These are phyloP conservation scores for Cladophialophora immunda DNA, from an alignment of 2,329 filamentous ascomycete genomes.

Conservation along the genomic window DNA sequence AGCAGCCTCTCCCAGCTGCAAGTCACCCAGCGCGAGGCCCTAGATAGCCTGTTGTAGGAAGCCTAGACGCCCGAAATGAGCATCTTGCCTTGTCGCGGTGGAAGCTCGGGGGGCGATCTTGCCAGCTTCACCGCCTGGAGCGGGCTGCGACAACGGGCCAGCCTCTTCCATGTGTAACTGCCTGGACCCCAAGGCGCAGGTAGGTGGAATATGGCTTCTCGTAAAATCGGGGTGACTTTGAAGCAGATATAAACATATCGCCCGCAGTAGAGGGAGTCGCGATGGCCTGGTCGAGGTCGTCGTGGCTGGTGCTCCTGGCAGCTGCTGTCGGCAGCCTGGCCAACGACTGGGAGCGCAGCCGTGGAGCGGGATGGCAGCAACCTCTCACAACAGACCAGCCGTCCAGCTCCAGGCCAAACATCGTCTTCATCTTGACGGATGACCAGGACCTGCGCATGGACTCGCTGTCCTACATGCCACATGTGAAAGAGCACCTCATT, in stretches of 20 bases:
- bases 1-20: conserved; percentile 1
- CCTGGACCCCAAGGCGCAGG: not conserved
- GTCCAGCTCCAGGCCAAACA: conserved; percentile 57
- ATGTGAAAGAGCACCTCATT: conserved; percentile 64
- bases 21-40: not conserved
- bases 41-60: not conserved
- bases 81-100: not conserved
- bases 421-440: conserved; percentile 73
- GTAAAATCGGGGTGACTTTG: not conserved
- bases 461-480: conserved; percentile 69
- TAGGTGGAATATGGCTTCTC: not conserved
- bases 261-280: not conserved
- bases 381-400: not conserved
- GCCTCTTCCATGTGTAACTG: not conserved
- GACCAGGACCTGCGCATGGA: conserved; percentile 72
- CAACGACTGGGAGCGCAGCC: too few species aligned
- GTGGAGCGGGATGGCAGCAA: not conserved
- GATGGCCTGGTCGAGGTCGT: conserved; percentile 9
- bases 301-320: not conserved
- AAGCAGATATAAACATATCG: not conserved
- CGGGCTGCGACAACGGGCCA: not conserved
- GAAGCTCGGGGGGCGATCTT: not conserved
- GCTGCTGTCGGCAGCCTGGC: not conserved
- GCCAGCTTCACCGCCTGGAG: not conserved
- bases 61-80: not conserved